Evolutionary conservation across 2,329 filamentous ascomycete species (phyloP).

Genomic region (Penicillium oxalicum): DNA sequence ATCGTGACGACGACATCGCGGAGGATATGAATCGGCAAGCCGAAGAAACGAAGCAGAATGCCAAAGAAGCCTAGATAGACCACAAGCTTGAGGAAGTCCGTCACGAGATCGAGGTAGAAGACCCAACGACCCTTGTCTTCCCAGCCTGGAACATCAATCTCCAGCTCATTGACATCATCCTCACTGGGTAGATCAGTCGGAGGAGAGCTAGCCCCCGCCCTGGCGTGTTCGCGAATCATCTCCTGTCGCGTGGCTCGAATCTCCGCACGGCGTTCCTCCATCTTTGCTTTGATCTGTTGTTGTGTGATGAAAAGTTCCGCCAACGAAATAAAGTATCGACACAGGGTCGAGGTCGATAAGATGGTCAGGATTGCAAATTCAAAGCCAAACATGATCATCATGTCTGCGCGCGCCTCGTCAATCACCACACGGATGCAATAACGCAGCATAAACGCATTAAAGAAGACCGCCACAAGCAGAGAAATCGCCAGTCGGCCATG

Average conservation of each 20-base stretch:
- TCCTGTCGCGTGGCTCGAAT: constrained; percentile 52
- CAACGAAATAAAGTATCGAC: constrained; percentile 72
- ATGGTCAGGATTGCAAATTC: constrained; percentile 87
- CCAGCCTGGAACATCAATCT: constrained; percentile 93
- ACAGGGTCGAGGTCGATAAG: constrained; percentile 69
- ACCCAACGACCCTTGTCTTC: constrained; percentile 92
- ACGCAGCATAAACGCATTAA: constrained; percentile 71
- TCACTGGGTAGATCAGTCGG: constrained; percentile 52
- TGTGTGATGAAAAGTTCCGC: constrained; percentile 69
- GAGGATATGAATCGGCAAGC: constrained; percentile 93
- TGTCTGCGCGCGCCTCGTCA: constrained; percentile 81
- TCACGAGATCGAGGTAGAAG: constrained; percentile 77
- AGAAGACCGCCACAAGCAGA: constrained; percentile 69
- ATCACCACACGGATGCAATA: constrained; percentile 81
- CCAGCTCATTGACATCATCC: constrained; percentile 82
- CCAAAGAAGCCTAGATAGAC: constrained; percentile 91
- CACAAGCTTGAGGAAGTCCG: constrained; percentile 82
- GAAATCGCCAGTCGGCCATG: constrained; percentile 76
- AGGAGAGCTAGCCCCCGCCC: constrained; percentile 33
- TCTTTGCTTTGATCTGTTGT: constrained; percentile 63
- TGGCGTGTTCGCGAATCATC: constrained; percentile 36
- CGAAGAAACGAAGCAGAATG: constrained; percentile 89
- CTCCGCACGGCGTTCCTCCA: constrained; percentile 63
- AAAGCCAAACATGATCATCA: constrained; percentile 99
- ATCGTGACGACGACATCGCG: constrained; percentile 92